phyloP scores from a whole-genome alignment of 2,329 filamentous ascomycete species.

The Ploettnerulaceae sp. region DNA sequence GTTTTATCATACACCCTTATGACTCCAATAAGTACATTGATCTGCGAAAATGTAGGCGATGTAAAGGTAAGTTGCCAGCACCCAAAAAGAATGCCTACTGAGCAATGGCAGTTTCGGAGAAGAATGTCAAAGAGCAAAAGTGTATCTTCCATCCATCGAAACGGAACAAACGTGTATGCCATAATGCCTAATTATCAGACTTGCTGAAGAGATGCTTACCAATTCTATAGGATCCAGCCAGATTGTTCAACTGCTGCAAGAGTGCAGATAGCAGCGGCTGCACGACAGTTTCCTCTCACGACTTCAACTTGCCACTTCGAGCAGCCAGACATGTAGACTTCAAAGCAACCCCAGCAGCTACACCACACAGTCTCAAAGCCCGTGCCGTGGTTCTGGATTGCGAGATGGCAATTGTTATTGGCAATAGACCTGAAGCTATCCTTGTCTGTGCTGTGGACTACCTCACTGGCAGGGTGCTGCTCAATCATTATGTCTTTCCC shows the following conservation, averaged over 20 bases:
- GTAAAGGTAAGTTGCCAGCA: background rate
- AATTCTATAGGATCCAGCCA: background rate
- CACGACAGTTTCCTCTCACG: background rate
- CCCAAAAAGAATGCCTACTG: too few relatives aligned
- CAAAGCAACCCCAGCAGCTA: background rate
- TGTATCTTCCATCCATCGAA: background rate
- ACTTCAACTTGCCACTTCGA: background rate
- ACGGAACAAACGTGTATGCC: background rate
- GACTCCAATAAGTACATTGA: too few relatives aligned
- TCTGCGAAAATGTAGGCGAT: background rate
- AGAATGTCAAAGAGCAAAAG: background rate
- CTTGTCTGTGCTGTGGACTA: slow-evolving; percentile 41
- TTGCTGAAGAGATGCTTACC: background rate
- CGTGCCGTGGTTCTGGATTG: slow-evolving; percentile 43
- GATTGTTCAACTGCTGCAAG: background rate
- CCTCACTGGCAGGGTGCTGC: slow-evolving; percentile 42
- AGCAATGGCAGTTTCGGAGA: background rate
- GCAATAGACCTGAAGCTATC: slow-evolving; percentile 34
- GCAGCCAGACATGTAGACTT: background rate
- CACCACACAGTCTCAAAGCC: slow-evolving; percentile 17
- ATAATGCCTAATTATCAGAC: background rate
- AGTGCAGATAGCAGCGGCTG: background rate
- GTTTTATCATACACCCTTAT: too few relatives aligned
- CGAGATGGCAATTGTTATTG: slow-evolving; percentile 41
- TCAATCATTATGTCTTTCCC: slow-evolving; percentile 41